Base-by-base conservation (phyloP, 2,329 filamentous ascomycete species). In the Daldinia sp. region DNA sequence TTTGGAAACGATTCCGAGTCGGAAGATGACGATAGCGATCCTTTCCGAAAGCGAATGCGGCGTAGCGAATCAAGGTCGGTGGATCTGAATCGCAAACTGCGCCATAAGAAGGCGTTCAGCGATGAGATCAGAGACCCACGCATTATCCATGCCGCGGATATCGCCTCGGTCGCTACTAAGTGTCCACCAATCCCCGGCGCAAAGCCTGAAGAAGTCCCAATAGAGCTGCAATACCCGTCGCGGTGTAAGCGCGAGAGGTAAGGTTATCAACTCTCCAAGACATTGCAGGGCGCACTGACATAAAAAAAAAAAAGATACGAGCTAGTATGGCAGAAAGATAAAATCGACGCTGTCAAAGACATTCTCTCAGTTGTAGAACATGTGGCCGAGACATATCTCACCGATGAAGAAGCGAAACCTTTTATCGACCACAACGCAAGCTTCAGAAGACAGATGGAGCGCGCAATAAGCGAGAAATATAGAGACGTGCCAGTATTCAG, bases 151-250 rank as follows among this genome's bases (percentile, higher is more conserved):
- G 88, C 88, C 4, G 84, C 84, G 4, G 82, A 89, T 71, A 83
- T 90, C 23, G 85, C 85, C 41, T 87, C 82, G 50, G 78, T 85
- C 23, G 80, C 82, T 60, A 81, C 83, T 5, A 85, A 84, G 46
- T 88, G 85, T 66, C 83, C 84, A 30, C 83, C 84, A 0, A 83
- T 84, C 12, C 81, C 87, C 66, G 82, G 83, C 42, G 81, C 84
- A 2, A 80, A 81, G 54, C 80, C 83, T 54, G 83, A 88, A 65
- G 85, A 88, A 65, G 84, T 89, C 6, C 82, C 80, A 10, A 87
- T 97, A 66, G 84, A 90, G 76, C 82, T 98, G 73, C 92, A 96
- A 79, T 98, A 98, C 79, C 95, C 96, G 9, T 94, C 93, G 78
- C 83, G 86, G 69, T 87, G 89, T 63, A 85, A 86, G 56, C 87